Percentiles rank a stretch among this genome's conserved stretches.
Conservation (phyloP, 1,139 yeast species). For the Yamadazyma blattariae region DNA sequence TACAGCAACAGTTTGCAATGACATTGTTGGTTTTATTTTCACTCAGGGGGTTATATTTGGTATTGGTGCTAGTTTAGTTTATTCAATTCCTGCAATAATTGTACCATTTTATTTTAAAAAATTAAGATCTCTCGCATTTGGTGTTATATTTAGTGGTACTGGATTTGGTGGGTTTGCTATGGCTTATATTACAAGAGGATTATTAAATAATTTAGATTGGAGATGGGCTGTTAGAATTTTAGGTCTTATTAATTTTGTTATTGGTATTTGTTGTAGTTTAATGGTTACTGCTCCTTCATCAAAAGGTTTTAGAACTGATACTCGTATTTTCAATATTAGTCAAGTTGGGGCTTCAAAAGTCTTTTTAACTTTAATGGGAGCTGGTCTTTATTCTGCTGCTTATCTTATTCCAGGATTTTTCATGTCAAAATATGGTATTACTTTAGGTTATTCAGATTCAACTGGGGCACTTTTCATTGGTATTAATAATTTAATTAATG, state of each 20-base stretch:
- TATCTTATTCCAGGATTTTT: constrained; percentile 38
- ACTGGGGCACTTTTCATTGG: constrained; percentile 45
- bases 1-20: constrained; percentile 21
- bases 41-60: constrained; percentile 40
- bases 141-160: constrained; percentile 39
- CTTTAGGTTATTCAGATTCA: constrained; percentile 30
- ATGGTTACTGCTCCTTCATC: constrained; percentile 17
- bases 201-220: constrained; percentile 33
- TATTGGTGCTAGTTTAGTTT: constrained; percentile 33
- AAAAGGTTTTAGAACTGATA: constrained; percentile 18
- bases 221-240: constrained; percentile 35
- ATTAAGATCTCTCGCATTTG: constrained; percentile 41
- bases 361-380: constrained; percentile 27
- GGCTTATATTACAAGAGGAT: constrained; percentile 30
- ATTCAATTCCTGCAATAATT: constrained; percentile 39
- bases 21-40: constrained; percentile 28
- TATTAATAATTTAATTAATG: constrained; percentile 39
- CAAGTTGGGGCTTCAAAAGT: constrained; percentile 19
- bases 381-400: constrained; percentile 38
- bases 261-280: constrained; percentile 16
- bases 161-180: constrained; percentile 41
- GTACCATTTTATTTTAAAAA: constrained; percentile 37
- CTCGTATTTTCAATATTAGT: constrained; percentile 14
- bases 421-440: constrained; percentile 39
- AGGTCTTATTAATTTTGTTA: constrained; percentile 24